Evolutionary conservation across 2,329 filamentous ascomycete genomes (phyloP).

Genomic region (Dactylonectria macrodidyma): DNA sequence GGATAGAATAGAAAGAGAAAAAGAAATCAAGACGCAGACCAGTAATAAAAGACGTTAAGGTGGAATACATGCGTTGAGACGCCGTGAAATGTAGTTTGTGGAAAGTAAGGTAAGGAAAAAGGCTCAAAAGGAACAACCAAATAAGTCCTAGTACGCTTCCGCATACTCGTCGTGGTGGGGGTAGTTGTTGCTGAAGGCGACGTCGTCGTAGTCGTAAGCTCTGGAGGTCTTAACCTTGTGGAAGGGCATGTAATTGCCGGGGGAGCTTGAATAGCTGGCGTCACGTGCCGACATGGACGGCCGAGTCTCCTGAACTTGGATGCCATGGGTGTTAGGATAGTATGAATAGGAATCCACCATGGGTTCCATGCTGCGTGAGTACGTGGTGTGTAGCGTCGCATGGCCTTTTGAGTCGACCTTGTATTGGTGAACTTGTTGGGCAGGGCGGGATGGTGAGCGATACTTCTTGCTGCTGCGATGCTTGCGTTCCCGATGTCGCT

Average conservation of each 20-base stretch:
- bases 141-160: conserved; percentile 21
- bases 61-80: conserved; percentile 48
- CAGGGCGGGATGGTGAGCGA: conserved; percentile 50
- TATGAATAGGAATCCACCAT: conserved; percentile 42
- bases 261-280: conserved; percentile 48
- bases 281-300: conserved; percentile 52
- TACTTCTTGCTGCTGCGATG: conserved; percentile 54
- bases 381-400: conserved; percentile 48
- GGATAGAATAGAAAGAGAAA: conserved; percentile 41
- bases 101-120: conserved; percentile 24
- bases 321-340: conserved; percentile 38
- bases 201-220: conserved; percentile 48
- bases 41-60: conserved; percentile 38
- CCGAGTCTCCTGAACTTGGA: conserved; percentile 47
- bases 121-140: not conserved
- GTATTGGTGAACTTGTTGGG: conserved; percentile 48
- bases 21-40: conserved; percentile 32
- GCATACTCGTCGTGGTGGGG: conserved; percentile 46
- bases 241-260: conserved; percentile 39
- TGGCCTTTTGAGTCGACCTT: conserved; percentile 47
- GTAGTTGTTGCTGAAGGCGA: conserved; percentile 51
- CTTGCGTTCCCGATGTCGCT: conserved; percentile 47
- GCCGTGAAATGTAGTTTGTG: conserved; percentile 45
- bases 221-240: conserved; percentile 55
- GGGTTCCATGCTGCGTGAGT: conserved; percentile 47